Conservation (phyloP, 2,329 filamentous ascomycete species). For the Penicillium sp. region DNA sequence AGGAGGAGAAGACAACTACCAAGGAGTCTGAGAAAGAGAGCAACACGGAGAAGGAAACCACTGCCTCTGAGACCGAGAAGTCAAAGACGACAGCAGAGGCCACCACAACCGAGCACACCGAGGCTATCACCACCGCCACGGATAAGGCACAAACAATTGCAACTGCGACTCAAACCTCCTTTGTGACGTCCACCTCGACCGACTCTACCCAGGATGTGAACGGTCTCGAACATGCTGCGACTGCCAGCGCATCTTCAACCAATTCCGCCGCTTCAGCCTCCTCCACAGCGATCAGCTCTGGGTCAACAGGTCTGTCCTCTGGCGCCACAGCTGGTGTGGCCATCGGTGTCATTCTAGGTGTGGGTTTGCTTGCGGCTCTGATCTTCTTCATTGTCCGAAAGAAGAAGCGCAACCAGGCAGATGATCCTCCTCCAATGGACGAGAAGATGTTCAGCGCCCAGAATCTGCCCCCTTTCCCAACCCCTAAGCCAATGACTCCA, state of each 20-base stretch:
- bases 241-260: constrained; percentile 16
- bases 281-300: constrained; percentile 22
- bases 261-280: constrained; percentile 26
- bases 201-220: constrained; percentile 15
- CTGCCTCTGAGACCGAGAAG: constrained; percentile 1
- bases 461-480: constrained; percentile 34
- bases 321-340: constrained; percentile 76
- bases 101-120: constrained; percentile 8
- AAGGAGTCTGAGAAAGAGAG: constrained; percentile 9
- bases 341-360: constrained; percentile 72
- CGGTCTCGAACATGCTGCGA: background rate
- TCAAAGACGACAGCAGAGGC: constrained; percentile 10
- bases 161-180: constrained; percentile 8
- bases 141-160: background rate
- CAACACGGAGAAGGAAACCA: constrained; percentile 1
- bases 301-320: constrained; percentile 41
- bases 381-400: constrained; percentile 74
- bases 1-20: constrained; percentile 10
- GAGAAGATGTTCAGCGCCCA: constrained; percentile 58
- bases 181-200: constrained; percentile 19
- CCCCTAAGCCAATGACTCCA: constrained; percentile 36
- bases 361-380: constrained; percentile 67
- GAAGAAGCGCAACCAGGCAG: constrained; percentile 61
- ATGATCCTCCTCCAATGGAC: constrained; percentile 52
- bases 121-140: constrained; percentile 7